A percentile compares a stretch with the other conserved stretches of the same genome.
Evolutionary conservation across 768 basidiomycete genomes (phyloP).

Genomic region (Auricularia sp.): DNA sequence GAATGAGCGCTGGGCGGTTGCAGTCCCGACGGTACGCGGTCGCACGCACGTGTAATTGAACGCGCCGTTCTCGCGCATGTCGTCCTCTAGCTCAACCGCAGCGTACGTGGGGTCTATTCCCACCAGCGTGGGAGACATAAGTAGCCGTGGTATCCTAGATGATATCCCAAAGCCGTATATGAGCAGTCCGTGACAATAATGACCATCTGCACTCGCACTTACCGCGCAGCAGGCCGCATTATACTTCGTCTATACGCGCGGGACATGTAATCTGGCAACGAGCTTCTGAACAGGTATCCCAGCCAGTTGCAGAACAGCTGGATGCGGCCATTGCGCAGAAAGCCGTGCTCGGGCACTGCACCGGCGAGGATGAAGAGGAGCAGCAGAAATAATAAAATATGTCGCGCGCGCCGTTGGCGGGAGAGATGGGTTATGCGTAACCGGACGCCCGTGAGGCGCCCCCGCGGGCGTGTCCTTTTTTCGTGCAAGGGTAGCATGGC

Average conservation of each 20-base stretch:
- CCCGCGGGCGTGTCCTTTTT: neutral
- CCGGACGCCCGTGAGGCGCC: neutral
- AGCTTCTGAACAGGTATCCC: neutral
- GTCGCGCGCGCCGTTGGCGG: neutral
- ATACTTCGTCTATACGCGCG: neutral
- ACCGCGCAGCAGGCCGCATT: neutral
- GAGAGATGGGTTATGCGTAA: neutral
- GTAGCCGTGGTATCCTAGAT: neutral
- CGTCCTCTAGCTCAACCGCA: neutral
- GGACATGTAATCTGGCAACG: neutral
- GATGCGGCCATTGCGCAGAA: neutral
- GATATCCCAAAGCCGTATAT: neutral
- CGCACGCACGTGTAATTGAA: neutral
- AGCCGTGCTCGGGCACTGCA: neutral
- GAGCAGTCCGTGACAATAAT: no score
- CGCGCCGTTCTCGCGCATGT: neutral
- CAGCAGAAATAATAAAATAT: neutral
- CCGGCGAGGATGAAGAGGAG: neutral
- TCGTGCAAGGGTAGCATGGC: neutral
- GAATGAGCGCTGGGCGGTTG: neutral
- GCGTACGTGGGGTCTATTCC: neutral
- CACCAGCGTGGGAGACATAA: neutral
- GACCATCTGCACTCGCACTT: neutral
- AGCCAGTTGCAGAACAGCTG: neutral
- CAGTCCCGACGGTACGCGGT: neutral